Percentiles rank a stretch among this genome's conserved stretches.
These are phyloP conservation scores for Neoascochyta sp. DNA, from an alignment of 2,329 filamentous ascomycete species.

Conservation along the genomic window DNA sequence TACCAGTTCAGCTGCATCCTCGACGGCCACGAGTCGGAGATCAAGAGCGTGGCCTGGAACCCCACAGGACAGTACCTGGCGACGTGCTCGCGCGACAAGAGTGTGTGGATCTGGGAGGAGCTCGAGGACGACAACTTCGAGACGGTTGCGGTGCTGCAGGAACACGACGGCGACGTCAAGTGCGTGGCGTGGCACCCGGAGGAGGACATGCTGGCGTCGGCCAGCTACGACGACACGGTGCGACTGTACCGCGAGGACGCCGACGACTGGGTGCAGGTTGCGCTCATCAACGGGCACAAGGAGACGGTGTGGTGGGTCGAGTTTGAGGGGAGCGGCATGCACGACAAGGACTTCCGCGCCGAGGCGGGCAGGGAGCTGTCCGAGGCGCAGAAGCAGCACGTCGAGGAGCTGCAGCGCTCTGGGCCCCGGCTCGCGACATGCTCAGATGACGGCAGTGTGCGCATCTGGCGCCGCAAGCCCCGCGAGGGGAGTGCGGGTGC, in stretches of 20 bases:
- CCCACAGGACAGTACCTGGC: slow-evolving; percentile 75
- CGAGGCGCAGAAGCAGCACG: slow-evolving; percentile 32
- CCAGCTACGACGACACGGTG: slow-evolving; percentile 92
- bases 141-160: slow-evolving; percentile 88
- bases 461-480: slow-evolving; percentile 69
- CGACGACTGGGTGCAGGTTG: slow-evolving; percentile 91
- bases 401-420: slow-evolving; percentile 39
- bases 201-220: slow-evolving; percentile 74
- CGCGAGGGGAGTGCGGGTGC: slow-evolving; percentile 48
- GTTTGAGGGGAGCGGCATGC: slow-evolving; percentile 51
- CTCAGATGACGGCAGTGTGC: slow-evolving; percentile 76
- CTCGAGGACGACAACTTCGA: slow-evolving; percentile 94
- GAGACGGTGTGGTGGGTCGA: slow-evolving; percentile 90
- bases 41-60: slow-evolving; percentile 74
- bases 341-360: slow-evolving; percentile 23
- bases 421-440: slow-evolving; percentile 69
- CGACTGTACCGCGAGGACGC: slow-evolving; percentile 84
- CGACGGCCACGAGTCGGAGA: slow-evolving; percentile 92
- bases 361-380: slow-evolving; percentile 20
- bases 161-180: slow-evolving; percentile 95
- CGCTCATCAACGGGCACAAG: slow-evolving; percentile 72
- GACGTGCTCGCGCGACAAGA: slow-evolving; percentile 88
- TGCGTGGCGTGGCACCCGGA: slow-evolving; percentile 87
- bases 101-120: slow-evolving; percentile 98
- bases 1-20: slow-evolving; percentile 92